Conservation (phyloP, 2,329 filamentous ascomycete species). For the Lachnellula cervina region DNA sequence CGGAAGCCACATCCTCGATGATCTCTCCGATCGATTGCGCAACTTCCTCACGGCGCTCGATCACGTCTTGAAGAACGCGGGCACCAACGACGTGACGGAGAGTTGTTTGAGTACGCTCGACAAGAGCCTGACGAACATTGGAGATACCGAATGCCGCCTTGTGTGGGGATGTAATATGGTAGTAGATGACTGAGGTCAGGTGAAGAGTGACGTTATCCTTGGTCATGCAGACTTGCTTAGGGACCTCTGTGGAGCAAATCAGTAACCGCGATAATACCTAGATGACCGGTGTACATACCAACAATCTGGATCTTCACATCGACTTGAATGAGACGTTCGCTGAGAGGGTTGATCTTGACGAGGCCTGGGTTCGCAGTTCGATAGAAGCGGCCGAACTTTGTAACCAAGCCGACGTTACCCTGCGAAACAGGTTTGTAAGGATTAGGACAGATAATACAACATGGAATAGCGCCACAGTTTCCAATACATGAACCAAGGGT, state of each 20-base stretch:
- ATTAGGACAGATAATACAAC: constrained; percentile 89
- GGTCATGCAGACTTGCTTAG: constrained; percentile 97
- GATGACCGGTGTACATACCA: constrained; percentile 36
- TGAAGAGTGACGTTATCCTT: constrained; percentile 97
- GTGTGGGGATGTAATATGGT: constrained; percentile 92
- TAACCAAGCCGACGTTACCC: constrained; percentile 91
- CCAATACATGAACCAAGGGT: constrained; percentile 69
- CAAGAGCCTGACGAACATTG: constrained; percentile 90
- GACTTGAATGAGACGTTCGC: constrained; percentile 82
- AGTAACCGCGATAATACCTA: background rate
- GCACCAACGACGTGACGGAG: constrained; percentile 95
- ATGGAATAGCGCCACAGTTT: constrained; percentile 78
- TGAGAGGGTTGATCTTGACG: constrained; percentile 94
- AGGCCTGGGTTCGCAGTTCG: constrained; percentile 94
- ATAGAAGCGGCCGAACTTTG: constrained; percentile 92
- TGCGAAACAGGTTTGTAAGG: constrained; percentile 90
- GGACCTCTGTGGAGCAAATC: constrained; percentile 58
- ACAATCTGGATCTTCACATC: constrained; percentile 99
- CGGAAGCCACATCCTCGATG: constrained; percentile 88
- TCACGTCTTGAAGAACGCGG: constrained; percentile 93
- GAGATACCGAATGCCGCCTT: constrained; percentile 95
- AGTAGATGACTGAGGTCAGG: constrained; percentile 97
- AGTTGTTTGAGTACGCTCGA: constrained; percentile 97
- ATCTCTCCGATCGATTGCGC: constrained; percentile 94
- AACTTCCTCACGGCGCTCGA: constrained; percentile 96